phyloP scores from a whole-genome alignment of 192 early-diverging fungal species.

The Linnemannia zychae region DNA sequence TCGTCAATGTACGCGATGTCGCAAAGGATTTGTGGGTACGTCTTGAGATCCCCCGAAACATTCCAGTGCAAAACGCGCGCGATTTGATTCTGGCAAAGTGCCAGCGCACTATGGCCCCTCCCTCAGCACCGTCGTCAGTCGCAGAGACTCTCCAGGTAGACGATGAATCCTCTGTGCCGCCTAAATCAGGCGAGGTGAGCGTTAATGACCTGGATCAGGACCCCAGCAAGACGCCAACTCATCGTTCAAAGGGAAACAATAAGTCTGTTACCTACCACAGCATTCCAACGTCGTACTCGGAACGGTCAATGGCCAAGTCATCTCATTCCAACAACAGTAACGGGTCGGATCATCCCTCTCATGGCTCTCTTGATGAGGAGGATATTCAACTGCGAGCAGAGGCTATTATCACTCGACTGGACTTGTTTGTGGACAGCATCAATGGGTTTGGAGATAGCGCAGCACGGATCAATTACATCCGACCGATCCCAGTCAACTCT shows the following conservation, averaged over 20 bases:
- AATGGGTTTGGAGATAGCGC: conserved; percentile 33
- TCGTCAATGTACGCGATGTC: conserved; percentile 33
- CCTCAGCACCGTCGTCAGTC: conserved; percentile 38
- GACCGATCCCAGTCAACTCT: background rate
- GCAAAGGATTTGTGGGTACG: conserved; percentile 43
- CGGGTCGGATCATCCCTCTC: conserved; percentile 3
- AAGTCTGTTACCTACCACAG: background rate
- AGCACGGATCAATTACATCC: conserved; percentile 26
- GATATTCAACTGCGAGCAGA: conserved; percentile 2
- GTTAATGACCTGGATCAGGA: background rate
- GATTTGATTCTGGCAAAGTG: conserved; percentile 39
- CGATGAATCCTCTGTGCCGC: background rate
- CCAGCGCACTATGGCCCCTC: conserved; percentile 19
- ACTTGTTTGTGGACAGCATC: conserved; percentile 37
- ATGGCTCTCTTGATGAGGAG: conserved; percentile 6
- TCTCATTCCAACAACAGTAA: background rate
- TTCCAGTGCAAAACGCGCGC: conserved; percentile 31
- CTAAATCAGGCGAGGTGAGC: background rate
- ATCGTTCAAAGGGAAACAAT: background rate
- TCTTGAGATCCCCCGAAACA: conserved; percentile 38
- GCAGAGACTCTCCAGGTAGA: conserved; percentile 12
- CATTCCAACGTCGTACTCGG: conserved; percentile 5
- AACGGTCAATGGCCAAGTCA: conserved; percentile 13
- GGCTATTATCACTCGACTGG: conserved; percentile 19
- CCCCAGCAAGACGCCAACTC: conserved; percentile 3